Percentiles rank a stretch among this genome's conserved stretches.
These are phyloP conservation scores for Nicotiana sylvestris DNA, from an alignment of 257 asterid genomes.

Conservation along the genomic window DNA sequence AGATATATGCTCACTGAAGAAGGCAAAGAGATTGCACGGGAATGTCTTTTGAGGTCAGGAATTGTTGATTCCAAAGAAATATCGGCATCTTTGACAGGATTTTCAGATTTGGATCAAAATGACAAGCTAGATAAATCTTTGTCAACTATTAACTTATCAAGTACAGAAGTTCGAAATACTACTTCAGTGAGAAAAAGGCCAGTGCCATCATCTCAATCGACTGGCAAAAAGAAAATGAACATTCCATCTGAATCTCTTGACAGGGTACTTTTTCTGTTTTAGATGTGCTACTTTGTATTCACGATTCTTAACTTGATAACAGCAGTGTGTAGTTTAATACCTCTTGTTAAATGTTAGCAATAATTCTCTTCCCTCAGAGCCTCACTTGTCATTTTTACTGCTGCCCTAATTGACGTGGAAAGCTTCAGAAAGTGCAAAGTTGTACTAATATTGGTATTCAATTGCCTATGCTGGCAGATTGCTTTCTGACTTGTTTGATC, in stretches of 20 bases:
- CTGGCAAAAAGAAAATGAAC: constrained; percentile 34
- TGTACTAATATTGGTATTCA: not conserved
- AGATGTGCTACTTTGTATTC: not conserved
- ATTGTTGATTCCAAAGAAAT: constrained; percentile 34
- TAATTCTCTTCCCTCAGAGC: not conserved
- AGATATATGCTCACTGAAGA: constrained; percentile 96
- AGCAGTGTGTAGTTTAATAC: not conserved
- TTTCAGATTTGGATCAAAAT: constrained; percentile 32
- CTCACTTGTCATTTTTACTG: not conserved
- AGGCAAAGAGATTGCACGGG: constrained; percentile 82
- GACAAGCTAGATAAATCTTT: constrained; percentile 24
- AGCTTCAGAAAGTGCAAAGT: not conserved
- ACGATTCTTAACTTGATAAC: not conserved
- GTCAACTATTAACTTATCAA: constrained; percentile 25
- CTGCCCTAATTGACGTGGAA: not conserved
- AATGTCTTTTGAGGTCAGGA: constrained; percentile 79
- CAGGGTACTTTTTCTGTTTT: constrained; percentile 36
- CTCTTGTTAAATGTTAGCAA: not conserved
- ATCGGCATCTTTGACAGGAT: constrained; percentile 20
- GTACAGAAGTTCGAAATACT: constrained; percentile 25
- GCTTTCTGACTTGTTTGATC: not conserved
- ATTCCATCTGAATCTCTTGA: constrained; percentile 58
- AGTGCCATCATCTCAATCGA: constrained; percentile 24
- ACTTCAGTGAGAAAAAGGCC: constrained; percentile 33
- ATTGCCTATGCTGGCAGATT: not conserved